Conservation (phyloP, 163 green algal species). For the Scenedesmus sp. region DNA sequence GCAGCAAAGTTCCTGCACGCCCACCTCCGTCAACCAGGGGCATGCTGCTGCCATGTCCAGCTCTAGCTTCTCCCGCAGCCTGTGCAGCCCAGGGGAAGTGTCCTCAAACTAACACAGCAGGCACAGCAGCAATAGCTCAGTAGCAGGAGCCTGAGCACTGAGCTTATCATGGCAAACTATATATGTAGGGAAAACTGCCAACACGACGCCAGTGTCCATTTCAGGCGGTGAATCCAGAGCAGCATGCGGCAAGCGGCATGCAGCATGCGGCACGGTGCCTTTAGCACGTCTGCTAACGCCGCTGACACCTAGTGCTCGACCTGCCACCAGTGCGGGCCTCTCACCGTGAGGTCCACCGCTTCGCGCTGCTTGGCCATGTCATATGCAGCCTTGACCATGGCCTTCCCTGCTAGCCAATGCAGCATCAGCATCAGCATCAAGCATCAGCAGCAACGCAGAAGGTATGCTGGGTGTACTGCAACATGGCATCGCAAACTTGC, state of each 20-base stretch:
- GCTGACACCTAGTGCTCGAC: not conserved
- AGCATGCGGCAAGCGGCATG: no score
- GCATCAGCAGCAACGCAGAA: no score
- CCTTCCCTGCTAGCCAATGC: slow-evolving; percentile 68
- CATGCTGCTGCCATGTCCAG: slow-evolving; percentile 61
- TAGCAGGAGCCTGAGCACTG: not conserved
- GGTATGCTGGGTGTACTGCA: no score
- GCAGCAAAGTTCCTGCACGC: not conserved
- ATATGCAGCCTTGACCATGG: slow-evolving; percentile 75
- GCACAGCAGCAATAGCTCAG: not conserved
- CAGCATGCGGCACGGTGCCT: not conserved
- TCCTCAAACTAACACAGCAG: slow-evolving; percentile 80
- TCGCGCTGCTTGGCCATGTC: slow-evolving; percentile 57
- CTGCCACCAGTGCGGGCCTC: not conserved
- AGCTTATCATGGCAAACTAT: no score
- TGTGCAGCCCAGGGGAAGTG: slow-evolving; percentile 78
- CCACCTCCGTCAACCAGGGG: slow-evolving; percentile 57
- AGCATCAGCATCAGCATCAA: slow-evolving; percentile 71
- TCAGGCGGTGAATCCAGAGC: no score
- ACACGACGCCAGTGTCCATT: no score
- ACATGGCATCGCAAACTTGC: not conserved
- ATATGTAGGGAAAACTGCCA: no score
- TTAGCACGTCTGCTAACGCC: not conserved
- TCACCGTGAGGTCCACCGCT: slow-evolving; percentile 80
- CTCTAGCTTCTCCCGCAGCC: slow-evolving; percentile 79